These are phyloP conservation scores for Hordeum pubiflorum DNA, from an alignment of 202 grass and related monocot genomes.

Conservation along the genomic window DNA sequence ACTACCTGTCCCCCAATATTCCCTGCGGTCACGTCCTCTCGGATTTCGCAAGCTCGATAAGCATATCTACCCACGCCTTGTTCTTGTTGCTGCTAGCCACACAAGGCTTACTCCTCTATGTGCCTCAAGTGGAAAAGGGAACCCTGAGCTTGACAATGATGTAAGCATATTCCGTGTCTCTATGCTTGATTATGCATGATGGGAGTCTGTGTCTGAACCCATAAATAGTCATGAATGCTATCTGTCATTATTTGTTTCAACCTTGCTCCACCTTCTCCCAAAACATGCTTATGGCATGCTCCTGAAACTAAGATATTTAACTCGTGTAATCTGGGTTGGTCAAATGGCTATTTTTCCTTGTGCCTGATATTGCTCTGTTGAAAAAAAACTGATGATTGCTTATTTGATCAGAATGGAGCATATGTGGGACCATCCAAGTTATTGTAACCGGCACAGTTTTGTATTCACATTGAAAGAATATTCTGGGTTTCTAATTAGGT, in stretches of 20 bases:
- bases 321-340: background rate
- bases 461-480: background rate
- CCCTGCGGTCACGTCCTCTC: slow-evolving; percentile 7
- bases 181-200: slow-evolving; percentile 2
- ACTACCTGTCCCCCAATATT: slow-evolving; percentile 12
- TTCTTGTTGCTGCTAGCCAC: slow-evolving; percentile 40
- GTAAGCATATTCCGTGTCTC: slow-evolving; percentile 29
- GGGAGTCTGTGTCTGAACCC: background rate
- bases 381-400: background rate
- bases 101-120: slow-evolving; percentile 26
- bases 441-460: background rate
- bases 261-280: background rate
- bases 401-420: background rate
- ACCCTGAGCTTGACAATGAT: slow-evolving; percentile 25
- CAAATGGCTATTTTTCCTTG: slow-evolving; percentile 1
- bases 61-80: slow-evolving; percentile 28
- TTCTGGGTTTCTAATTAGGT: background rate
- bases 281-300: background rate
- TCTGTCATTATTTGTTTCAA: background rate
- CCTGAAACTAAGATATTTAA: background rate
- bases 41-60: slow-evolving; percentile 33
- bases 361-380: background rate
- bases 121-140: slow-evolving; percentile 34
- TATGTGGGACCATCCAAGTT: background rate
- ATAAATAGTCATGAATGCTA: background rate